Conservation (phyloP, 192 early-diverging fungal species). For the Allomyces javanicus region DNA sequence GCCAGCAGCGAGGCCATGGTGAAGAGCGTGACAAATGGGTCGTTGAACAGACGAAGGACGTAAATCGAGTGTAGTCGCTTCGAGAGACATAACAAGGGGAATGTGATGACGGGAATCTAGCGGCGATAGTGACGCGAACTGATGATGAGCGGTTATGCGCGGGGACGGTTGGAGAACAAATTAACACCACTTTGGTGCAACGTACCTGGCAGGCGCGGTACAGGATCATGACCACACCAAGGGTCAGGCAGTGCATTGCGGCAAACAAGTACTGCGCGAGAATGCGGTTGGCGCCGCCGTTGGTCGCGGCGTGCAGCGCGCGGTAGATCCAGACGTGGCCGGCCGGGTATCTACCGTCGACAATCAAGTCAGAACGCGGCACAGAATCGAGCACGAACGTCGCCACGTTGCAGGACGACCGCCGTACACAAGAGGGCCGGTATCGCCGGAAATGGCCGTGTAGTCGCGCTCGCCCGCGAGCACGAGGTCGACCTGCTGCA, state of each 20-base stretch:
- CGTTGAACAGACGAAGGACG: conserved; percentile 81
- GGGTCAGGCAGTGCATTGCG: conserved; percentile 46
- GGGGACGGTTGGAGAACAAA: background rate
- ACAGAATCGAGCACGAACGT: no score
- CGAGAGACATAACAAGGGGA: conserved; percentile 49
- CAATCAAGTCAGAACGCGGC: no score
- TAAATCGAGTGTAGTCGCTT: conserved; percentile 87
- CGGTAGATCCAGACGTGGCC: conserved; percentile 82
- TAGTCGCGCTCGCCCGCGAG: conserved; percentile 71
- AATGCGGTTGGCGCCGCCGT: conserved; percentile 28
- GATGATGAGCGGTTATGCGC: background rate
- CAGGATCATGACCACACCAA: conserved; percentile 41
- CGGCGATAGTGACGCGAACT: background rate
- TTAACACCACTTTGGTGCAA: background rate
- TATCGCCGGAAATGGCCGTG: conserved; percentile 54
- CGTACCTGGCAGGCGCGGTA: conserved; percentile 29
- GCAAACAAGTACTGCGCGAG: conserved; percentile 70
- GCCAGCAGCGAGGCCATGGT: conserved; percentile 47
- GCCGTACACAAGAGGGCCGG: conserved; percentile 73
- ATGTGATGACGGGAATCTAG: conserved; percentile 40
- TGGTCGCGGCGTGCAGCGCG: conserved; percentile 43
- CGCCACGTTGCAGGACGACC: background rate
- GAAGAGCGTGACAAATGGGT: conserved; percentile 71
- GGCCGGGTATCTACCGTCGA: conserved; percentile 53
- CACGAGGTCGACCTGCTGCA: conserved; percentile 74